These are phyloP conservation scores for Peterozyma xylosa DNA, from an alignment of 805 yeast genomes.

Conservation along the genomic window DNA sequence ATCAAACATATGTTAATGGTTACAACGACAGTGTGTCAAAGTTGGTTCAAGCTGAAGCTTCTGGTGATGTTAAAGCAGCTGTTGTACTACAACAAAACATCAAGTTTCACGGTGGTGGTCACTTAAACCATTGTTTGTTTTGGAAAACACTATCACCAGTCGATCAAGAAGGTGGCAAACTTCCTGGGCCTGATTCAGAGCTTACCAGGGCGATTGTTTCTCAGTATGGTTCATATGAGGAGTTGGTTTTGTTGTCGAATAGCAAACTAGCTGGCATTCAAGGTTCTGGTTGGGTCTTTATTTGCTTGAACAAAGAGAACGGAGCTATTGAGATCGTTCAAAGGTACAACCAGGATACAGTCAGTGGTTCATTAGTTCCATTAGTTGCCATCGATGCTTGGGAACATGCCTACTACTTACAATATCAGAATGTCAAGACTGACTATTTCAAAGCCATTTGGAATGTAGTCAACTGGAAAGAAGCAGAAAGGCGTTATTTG, in stretches of 20 bases:
- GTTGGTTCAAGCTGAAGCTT: slow-evolving; percentile 52
- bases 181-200: slow-evolving; percentile 45
- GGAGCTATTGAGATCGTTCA: slow-evolving; percentile 73
- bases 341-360: slow-evolving; percentile 83
- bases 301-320: slow-evolving; percentile 69
- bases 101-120: slow-evolving; percentile 92
- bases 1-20: slow-evolving; percentile 83
- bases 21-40: slow-evolving; percentile 74
- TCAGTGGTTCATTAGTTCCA: slow-evolving; percentile 60
- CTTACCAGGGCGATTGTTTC: slow-evolving; percentile 49
- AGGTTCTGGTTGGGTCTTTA: slow-evolving; percentile 94
- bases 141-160: slow-evolving; percentile 83
- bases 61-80: slow-evolving; percentile 50
- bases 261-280: slow-evolving; percentile 75
- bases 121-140: slow-evolving; percentile 75
- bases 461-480: slow-evolving; percentile 91
- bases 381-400: slow-evolving; percentile 88
- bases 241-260: slow-evolving; percentile 55
- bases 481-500: slow-evolving; percentile 67
- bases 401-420: slow-evolving; percentile 95
- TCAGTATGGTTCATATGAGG: slow-evolving; percentile 68
- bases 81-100: slow-evolving; percentile 63
- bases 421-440: slow-evolving; percentile 83
- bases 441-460: slow-evolving; percentile 91
- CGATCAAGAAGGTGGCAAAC: slow-evolving; percentile 68